Base-by-base conservation (phyloP, 73 alveolate genomes). In the Symbiodinium natans region DNA sequence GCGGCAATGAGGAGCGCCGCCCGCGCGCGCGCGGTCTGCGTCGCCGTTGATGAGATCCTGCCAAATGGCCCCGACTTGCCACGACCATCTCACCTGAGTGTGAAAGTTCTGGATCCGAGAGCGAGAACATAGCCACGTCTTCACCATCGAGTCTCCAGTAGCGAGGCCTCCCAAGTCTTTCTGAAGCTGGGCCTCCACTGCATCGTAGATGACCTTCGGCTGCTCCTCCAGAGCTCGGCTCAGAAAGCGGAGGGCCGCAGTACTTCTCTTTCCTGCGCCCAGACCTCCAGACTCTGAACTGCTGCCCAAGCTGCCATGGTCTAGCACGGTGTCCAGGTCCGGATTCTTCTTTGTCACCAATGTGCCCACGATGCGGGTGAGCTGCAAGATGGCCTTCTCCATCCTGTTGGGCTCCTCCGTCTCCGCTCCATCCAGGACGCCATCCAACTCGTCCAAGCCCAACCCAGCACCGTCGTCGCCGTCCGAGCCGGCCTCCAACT, bases 51-150 rank as follows among this genome's bases (percentile, higher is more conserved):
- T 43, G 7, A 84, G 77, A 27, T 39, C 46, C 33, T 84, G 80
- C 80, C 75, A 43, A 36, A 86, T 86, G 39, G 82, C 93, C 4
- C 41, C 82, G 19, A 36, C 40, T 40, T 86, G 93, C 93, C 93
- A 86, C 25, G 75, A 33, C 93, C 93, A 86, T 17, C 93, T 34
- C 4, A 86, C 93, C 59, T 48, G 82, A 34, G 43, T 86, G 56
- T 25, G 31, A 56, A 33, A 86, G 56, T 34, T n/a, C 59, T 52
- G 80, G 33, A 56, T 23, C 19, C 94, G 83, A 29, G 71, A 38
- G 1, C 84, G 2, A 0, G 71, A 40, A 0, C 84, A 46, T 1
- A 87, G 19, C 94, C 94, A 87, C 85, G 82, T n/a, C 40, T 85
- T 56, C 2, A 33, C 52, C 7, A 7, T 5, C 39, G 41, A 34